Evolutionary conservation across 1,284 basidiomycete species (phyloP).

Genomic region (Wolfiporia cocos): DNA sequence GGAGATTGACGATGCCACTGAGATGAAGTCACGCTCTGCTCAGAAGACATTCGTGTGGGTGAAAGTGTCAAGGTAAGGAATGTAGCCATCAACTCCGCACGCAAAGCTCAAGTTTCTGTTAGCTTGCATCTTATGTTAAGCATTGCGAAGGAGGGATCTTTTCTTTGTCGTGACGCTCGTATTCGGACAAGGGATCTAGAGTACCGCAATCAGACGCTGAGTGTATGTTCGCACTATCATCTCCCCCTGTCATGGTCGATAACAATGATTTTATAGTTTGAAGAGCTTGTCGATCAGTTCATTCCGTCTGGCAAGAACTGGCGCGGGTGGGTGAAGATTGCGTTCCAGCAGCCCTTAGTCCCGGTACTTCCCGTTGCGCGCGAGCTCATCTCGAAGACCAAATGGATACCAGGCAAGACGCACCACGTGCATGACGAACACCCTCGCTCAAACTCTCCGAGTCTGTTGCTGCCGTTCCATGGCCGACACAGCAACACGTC

Average conservation of each 20-base stretch:
- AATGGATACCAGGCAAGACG: slow-evolving; percentile 49
- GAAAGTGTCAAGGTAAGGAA: slow-evolving; percentile 62
- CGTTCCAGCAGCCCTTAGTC: slow-evolving; percentile 68
- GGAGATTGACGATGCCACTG: slow-evolving; percentile 48
- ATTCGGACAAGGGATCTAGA: slow-evolving; percentile 72
- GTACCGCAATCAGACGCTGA: slow-evolving; percentile 86
- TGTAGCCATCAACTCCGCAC: slow-evolving; percentile 3
- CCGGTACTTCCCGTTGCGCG: slow-evolving; percentile 72
- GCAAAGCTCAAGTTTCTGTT: neutral
- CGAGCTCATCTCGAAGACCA: slow-evolving; percentile 70
- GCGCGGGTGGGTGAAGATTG: slow-evolving; percentile 79
- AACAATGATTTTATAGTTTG: slow-evolving; percentile 44
- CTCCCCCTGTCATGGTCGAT: neutral
- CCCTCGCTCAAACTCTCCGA: slow-evolving; percentile 13
- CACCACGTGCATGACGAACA: slow-evolving; percentile 16
- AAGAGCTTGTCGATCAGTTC: slow-evolving; percentile 79
- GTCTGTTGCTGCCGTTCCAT: slow-evolving; percentile 9
- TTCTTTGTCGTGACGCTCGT: slow-evolving; percentile 67
- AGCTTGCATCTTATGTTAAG: slow-evolving; percentile 66
- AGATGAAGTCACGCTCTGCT: slow-evolving; percentile 72
- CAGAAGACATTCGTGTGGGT: slow-evolving; percentile 86
- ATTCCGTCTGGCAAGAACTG: slow-evolving; percentile 71
- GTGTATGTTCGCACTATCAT: slow-evolving; percentile 40
- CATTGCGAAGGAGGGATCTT: slow-evolving; percentile 65
- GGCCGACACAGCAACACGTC: neutral